A percentile compares a stretch with the other conserved stretches of the same genome.
phyloP scores from a whole-genome alignment of 768 basidiomycete genomes.

The Harrya chromipes region DNA sequence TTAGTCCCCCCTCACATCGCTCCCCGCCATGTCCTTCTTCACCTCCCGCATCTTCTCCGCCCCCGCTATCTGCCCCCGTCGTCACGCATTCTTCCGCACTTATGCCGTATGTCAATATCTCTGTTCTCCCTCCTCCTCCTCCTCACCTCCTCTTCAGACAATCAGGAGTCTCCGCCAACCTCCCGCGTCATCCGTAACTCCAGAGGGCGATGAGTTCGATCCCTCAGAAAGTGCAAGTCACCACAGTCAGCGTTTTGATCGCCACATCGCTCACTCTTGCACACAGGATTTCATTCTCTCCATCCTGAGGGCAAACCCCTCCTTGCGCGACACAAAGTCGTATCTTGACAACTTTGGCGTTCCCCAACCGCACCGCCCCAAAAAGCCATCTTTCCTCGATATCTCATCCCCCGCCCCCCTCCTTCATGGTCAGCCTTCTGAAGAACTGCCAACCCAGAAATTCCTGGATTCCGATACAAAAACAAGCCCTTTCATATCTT shows the following conservation, averaged over 20 bases:
- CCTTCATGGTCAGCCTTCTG: background rate
- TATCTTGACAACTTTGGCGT: conserved; percentile 92
- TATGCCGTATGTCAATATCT: conserved; percentile 46
- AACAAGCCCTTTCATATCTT: conserved; percentile 54
- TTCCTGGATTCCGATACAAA: conserved; percentile 36
- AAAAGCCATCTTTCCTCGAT: conserved; percentile 25
- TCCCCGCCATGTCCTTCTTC: conserved; percentile 24
- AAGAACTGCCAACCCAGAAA: conserved; percentile 16
- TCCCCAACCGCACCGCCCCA: conserved; percentile 40
- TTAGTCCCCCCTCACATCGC: too few relatives aligned
- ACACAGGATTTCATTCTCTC: conserved; percentile 95
- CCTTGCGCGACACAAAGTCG: conserved; percentile 82
- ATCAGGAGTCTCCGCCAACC: conserved; percentile 29
- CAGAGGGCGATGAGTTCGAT: conserved; percentile 25
- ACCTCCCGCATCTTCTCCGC: conserved; percentile 26
- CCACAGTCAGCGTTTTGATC: background rate
- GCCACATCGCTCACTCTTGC: conserved; percentile 7
- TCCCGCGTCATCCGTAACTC: conserved; percentile 1
- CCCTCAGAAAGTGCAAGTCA: conserved; percentile 50
- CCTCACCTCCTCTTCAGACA: conserved; percentile 25
- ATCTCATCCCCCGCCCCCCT: conserved; percentile 23
- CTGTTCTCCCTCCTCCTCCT: conserved; percentile 7
- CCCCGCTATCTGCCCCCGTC: conserved; percentile 32
- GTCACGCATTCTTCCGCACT: conserved; percentile 44
- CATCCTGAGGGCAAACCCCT: conserved; percentile 89